Percentiles rank a stretch among this genome's conserved stretches.
Evolutionary conservation across 169 alveolate genomes (phyloP).

Genomic region (Neospora caninum): DNA sequence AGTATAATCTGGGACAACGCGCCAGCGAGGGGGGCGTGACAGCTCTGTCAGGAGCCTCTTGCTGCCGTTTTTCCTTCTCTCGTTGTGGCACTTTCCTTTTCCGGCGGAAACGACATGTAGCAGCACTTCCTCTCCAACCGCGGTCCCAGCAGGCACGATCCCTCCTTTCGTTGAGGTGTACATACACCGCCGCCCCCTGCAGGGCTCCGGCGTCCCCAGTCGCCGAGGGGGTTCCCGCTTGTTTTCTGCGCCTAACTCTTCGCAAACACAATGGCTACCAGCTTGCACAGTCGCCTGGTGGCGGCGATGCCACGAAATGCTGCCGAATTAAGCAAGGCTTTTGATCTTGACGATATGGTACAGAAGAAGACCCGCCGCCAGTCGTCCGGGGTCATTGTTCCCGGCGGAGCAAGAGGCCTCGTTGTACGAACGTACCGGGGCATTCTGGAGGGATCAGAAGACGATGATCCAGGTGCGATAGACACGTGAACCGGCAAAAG

Average conservation of each 20-base stretch:
- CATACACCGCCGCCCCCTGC: neutral
- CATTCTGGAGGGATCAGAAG: conserved; percentile 34
- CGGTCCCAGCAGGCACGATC: no score
- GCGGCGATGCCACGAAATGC: conserved; percentile 31
- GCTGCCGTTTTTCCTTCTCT: no score
- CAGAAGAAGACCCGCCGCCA: neutral
- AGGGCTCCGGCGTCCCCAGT: no score
- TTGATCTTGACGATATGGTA: neutral
- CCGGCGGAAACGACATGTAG: no score
- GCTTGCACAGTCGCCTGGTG: conserved; percentile 37
- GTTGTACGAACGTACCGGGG: conserved; percentile 2
- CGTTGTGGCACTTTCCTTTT: no score
- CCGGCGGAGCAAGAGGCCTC: neutral
- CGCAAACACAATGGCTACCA: neutral
- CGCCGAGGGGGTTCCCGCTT: neutral
- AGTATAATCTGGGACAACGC: no score
- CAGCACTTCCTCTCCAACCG: no score
- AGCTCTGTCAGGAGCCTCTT: no score
- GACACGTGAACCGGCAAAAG: no score
- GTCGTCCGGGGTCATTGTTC: neutral
- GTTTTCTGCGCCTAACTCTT: neutral
- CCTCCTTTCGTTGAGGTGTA: neutral
- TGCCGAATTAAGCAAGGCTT: neutral
- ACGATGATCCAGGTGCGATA: conserved; percentile 10
- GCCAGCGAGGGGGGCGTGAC: no score